Base-by-base conservation (phyloP, 148 eudicot genomes). In the Vaccinium vitisidaea region DNA sequence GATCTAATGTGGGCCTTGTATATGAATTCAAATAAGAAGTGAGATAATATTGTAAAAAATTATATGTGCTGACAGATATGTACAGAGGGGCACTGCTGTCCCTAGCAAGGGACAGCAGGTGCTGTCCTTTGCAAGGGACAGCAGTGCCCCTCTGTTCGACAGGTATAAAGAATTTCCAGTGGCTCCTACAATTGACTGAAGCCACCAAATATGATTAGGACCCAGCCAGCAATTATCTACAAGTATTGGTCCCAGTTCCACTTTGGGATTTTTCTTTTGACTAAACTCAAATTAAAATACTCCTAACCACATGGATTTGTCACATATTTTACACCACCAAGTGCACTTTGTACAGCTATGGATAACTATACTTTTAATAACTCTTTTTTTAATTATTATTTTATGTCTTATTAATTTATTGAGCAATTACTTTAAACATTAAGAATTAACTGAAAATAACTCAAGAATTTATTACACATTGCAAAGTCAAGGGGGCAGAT, bases 191-290 rank as follows among this genome's bases (percentile, higher is more conserved):
- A 50, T n/a, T 53, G 39, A 77, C 59, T 12, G 15, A 73, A 77
- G 58, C 58, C 32, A 50, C 25, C 32, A 49, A 50, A 1, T 36
- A 77, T 36, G 59, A 77, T 23, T 50, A 50, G 80, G 54, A 32
- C 36, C 79, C 55, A 23, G 48, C 23, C 13, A 8, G 55, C 23
- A 48, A 43, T 75, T 27, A 39, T 30, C 11, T 73, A 7, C 19
- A 49, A 46, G 30, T 48, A 25, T 75, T 43, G 52, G 7, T 18
- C 77, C 50, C 77, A 5, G 6, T 50, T 8, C 39, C 73, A 13
- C 73, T 75, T 77, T 21, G 39, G 54, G 52, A n/a, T 50, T 77
- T 50, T 58, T 50, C 30, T 77, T 77, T 77, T 77, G 58, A 77
- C 32, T 23, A 39, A n/a, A 75, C 58, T 49, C 80, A 23, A 11